Conservation (phyloP, 495 filamentous ascomycete species). For the Tuber magnatum region DNA sequence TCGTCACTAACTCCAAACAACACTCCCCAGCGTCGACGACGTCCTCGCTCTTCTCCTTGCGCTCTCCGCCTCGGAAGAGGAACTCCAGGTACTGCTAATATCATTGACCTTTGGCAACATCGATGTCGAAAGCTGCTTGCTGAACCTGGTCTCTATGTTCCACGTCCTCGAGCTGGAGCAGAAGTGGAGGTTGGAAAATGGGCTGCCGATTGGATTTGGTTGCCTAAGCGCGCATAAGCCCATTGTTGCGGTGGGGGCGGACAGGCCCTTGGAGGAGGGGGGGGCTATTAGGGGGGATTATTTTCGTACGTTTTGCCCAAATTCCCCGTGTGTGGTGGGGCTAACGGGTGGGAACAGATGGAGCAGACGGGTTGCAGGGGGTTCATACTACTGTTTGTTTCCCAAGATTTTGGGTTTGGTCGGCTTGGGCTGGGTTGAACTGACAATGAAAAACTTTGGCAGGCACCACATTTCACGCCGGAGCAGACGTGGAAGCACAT, state of each 20-base stretch:
- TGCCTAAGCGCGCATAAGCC: conserved; percentile 63
- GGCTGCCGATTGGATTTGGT: conserved; percentile 60
- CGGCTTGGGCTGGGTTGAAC: not conserved
- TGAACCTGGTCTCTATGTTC: conserved; percentile 86
- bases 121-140: conserved; percentile 74
- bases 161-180: conserved; percentile 86
- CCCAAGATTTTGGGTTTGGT: not conserved
- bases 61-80: conserved; percentile 70
- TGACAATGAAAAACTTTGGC: not conserved
- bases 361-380: conserved; percentile 81
- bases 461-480: conserved; percentile 85
- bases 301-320: conserved; percentile 60
- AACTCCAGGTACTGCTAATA: conserved; percentile 76
- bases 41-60: conserved; percentile 78
- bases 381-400: conserved; percentile 67
- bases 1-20: conserved; percentile 11
- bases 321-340: not conserved
- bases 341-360: conserved; percentile 52
- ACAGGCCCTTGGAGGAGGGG: conserved; percentile 64
- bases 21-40: conserved; percentile 72
- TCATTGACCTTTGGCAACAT: conserved; percentile 93
- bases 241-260: conserved; percentile 76
- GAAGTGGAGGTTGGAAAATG: conserved; percentile 66
- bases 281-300: conserved; percentile 78
- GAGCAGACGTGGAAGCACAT: conserved; percentile 76